Evolutionary conservation across 1,139 yeast species (phyloP).

Genomic region (Candida sojae): DNA sequence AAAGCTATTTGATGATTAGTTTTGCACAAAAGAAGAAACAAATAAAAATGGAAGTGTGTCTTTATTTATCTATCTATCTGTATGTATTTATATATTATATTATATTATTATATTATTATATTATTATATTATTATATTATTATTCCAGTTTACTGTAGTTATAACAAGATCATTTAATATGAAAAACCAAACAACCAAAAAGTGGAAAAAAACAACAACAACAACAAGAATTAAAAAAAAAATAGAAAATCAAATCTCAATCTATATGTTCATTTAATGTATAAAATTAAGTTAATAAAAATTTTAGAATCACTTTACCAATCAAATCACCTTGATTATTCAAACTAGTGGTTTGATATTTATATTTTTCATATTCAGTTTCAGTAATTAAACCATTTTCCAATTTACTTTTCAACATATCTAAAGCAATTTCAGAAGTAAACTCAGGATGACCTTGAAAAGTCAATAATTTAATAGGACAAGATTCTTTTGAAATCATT

Average conservation of each 20-base stretch:
- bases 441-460: constrained; percentile 95
- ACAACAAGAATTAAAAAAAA: neutral
- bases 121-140: too few species aligned
- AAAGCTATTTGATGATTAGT: constrained; percentile 27
- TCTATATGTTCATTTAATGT: neutral
- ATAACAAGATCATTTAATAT: neutral
- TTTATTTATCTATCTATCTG: neutral
- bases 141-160: constrained; percentile 1
- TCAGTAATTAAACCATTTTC: constrained; percentile 18
- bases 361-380: constrained; percentile 25
- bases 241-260: neutral
- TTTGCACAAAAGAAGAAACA: neutral
- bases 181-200: neutral
- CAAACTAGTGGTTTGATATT: constrained; percentile 29
- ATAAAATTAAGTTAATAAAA: constrained; percentile 15
- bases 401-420: constrained; percentile 23
- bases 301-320: constrained; percentile 33
- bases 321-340: constrained; percentile 38
- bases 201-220: neutral
- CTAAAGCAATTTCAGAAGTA: constrained; percentile 33
- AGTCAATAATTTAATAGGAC: constrained; percentile 47
- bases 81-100: constrained; percentile 1
- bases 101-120: too few species aligned
- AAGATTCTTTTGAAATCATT: constrained; percentile 30
- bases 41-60: constrained; percentile 7